Percentiles rank a stretch among this genome's conserved stretches.
Evolutionary conservation across 495 filamentous ascomycete species (phyloP).

Genomic region (Xylaria grammica): DNA sequence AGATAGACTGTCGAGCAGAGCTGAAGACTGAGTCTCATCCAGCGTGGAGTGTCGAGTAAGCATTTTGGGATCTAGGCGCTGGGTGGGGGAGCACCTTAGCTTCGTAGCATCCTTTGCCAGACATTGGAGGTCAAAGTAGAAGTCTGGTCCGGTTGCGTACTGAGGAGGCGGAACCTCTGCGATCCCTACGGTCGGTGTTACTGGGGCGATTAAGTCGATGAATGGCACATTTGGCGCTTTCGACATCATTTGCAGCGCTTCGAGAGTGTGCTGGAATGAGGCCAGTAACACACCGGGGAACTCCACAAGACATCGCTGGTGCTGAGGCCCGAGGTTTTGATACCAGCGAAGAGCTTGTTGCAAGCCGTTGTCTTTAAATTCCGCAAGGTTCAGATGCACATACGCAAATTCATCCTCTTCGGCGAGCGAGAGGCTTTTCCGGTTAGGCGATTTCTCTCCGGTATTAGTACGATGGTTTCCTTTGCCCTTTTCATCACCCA

Average conservation of each 20-base stretch:
- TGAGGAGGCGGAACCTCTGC: constrained; percentile 51
- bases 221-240: constrained; percentile 61
- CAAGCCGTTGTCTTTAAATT: constrained; percentile 38
- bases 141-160: constrained; percentile 57
- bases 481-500: constrained; percentile 18
- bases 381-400: constrained; percentile 36
- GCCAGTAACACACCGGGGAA: constrained; percentile 72
- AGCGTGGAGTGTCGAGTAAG: constrained; percentile 55
- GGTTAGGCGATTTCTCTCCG: background rate
- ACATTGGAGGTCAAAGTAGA: constrained; percentile 59
- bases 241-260: constrained; percentile 66
- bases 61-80: constrained; percentile 44
- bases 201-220: constrained; percentile 59
- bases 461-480: background rate
- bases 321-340: constrained; percentile 22
- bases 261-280: constrained; percentile 70
- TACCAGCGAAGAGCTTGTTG: constrained; percentile 36
- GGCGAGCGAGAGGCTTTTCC: constrained; percentile 27
- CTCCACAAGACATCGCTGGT: constrained; percentile 61
- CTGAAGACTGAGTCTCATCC: constrained; percentile 62
- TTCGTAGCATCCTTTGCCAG: constrained; percentile 45
- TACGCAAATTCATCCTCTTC: constrained; percentile 34
- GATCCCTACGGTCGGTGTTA: constrained; percentile 4
- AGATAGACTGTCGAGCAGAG: constrained; percentile 61
- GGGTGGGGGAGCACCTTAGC: constrained; percentile 42